phyloP scores from a whole-genome alignment of 495 filamentous ascomycete genomes.

The Cenococcum geophilum region DNA sequence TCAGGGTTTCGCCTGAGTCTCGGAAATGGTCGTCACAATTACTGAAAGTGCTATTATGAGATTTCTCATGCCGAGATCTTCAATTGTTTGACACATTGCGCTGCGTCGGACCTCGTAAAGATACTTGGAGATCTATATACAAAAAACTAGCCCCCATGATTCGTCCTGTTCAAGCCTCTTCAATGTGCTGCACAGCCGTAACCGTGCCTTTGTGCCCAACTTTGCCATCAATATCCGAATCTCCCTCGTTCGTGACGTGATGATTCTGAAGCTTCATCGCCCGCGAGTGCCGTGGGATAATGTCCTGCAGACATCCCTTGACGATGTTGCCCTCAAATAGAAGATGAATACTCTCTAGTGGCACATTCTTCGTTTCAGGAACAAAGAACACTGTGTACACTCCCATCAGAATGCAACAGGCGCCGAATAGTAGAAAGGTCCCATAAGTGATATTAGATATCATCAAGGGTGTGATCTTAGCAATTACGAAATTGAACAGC shows the following conservation, averaged over 20 bases:
- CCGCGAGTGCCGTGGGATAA: slow-evolving; percentile 23
- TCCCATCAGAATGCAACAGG: slow-evolving; percentile 32
- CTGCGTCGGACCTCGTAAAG: slow-evolving; percentile 1
- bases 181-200: slow-evolving; percentile 19
- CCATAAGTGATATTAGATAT: slow-evolving; percentile 42
- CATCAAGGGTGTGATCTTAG: slow-evolving; percentile 58
- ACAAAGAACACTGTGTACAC: slow-evolving; percentile 33
- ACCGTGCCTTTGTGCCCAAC: slow-evolving; percentile 7
- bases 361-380: slow-evolving; percentile 29
- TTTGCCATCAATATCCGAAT: slow-evolving; percentile 9
- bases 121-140: not conserved
- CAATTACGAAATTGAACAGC: slow-evolving; percentile 66
- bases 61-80: slow-evolving; percentile 11
- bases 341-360: slow-evolving; percentile 28
- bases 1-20: not conserved
- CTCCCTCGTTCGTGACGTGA: slow-evolving; percentile 21
- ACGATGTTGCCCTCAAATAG: slow-evolving; percentile 31
- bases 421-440: slow-evolving; percentile 41
- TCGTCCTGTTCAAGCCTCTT: slow-evolving; percentile 15
- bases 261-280: slow-evolving; percentile 28
- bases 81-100: slow-evolving; percentile 26
- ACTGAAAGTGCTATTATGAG: not conserved
- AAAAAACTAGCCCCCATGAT: not conserved
- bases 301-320: slow-evolving; percentile 25
- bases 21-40: not conserved